Conservation (phyloP, 345 rosid genomes). For the Acer saccharum region DNA sequence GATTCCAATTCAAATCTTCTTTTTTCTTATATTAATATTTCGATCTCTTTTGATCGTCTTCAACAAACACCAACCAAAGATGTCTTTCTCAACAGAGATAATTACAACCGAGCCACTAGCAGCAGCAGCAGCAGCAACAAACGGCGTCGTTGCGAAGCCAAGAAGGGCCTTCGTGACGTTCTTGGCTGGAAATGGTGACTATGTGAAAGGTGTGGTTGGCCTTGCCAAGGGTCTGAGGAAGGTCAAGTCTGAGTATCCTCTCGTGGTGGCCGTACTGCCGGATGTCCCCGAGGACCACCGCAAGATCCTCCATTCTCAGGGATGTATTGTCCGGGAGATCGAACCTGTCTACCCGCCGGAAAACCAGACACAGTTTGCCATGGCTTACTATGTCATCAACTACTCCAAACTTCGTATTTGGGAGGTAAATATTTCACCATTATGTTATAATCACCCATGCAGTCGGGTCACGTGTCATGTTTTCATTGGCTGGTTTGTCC, state of each 20-base stretch:
- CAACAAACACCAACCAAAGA: neutral
- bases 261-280: slow-evolving; percentile 66
- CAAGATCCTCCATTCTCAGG: slow-evolving; percentile 48
- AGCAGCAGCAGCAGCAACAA: neutral
- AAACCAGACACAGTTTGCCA: slow-evolving; percentile 53
- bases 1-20: neutral
- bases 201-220: slow-evolving; percentile 68
- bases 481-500: neutral
- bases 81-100: slow-evolving; percentile 17
- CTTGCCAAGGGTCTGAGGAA: slow-evolving; percentile 65
- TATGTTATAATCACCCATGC: slow-evolving; percentile 12
- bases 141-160: neutral
- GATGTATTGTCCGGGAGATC: slow-evolving; percentile 59
- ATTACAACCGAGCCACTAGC: neutral
- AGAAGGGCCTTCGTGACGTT: slow-evolving; percentile 55
- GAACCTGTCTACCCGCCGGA: slow-evolving; percentile 58
- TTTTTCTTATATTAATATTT: neutral
- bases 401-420: slow-evolving; percentile 81
- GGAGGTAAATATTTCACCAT: slow-evolving; percentile 45
- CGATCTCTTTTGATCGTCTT: neutral
- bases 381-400: slow-evolving; percentile 75
- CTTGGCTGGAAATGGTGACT: slow-evolving; percentile 65
- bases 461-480: neutral
- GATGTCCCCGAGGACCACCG: slow-evolving; percentile 72
- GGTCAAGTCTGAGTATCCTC: slow-evolving; percentile 49